Evolutionary conservation across 495 filamentous ascomycete genomes (phyloP).

Genomic region (Paragyromitra xinjiangensis): DNA sequence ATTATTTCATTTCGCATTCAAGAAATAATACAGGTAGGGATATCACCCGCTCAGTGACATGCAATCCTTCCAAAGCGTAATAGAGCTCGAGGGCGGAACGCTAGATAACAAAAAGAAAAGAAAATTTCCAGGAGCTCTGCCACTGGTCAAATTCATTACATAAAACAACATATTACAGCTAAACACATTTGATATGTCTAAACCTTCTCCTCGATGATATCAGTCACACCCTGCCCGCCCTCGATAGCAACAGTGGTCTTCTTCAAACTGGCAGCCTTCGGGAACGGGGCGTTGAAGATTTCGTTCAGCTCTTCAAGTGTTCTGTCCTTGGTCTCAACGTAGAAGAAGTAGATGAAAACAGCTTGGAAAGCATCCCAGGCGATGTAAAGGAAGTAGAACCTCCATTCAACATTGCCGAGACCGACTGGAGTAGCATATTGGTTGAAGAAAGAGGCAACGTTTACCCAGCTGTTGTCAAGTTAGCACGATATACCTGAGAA

Average conservation of each 20-base stretch:
- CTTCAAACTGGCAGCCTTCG: conserved; percentile 51
- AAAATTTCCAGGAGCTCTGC: conserved; percentile 7
- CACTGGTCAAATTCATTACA: conserved; percentile 2
- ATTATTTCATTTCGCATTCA: conserved; percentile 29
- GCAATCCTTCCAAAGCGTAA: conserved; percentile 20
- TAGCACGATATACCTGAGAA: neutral
- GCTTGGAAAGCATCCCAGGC: conserved; percentile 66
- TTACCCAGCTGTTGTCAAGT: conserved; percentile 57
- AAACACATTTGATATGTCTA: neutral
- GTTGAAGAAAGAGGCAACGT: conserved; percentile 54
- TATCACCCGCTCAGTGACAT: conserved; percentile 4
- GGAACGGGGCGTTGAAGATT: conserved; percentile 55
- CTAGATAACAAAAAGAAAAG: neutral
- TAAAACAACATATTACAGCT: neutral
- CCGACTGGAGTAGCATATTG: conserved; percentile 52
- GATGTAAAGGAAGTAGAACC: conserved; percentile 69
- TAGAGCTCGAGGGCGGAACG: conserved; percentile 1
- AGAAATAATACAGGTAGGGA: conserved; percentile 8
- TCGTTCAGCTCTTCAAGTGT: conserved; percentile 61
- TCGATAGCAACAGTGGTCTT: conserved; percentile 39
- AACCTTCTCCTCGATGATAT: conserved; percentile 37
- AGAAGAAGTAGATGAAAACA: conserved; percentile 65
- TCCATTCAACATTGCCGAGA: conserved; percentile 63
- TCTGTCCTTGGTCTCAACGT: conserved; percentile 66
- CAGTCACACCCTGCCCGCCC: neutral